A percentile compares a stretch with the other conserved stretches of the same genome.
These are phyloP conservation scores for Rhodotorula kratochvilovae DNA, from an alignment of 768 basidiomycete genomes.

Conservation along the genomic window DNA sequence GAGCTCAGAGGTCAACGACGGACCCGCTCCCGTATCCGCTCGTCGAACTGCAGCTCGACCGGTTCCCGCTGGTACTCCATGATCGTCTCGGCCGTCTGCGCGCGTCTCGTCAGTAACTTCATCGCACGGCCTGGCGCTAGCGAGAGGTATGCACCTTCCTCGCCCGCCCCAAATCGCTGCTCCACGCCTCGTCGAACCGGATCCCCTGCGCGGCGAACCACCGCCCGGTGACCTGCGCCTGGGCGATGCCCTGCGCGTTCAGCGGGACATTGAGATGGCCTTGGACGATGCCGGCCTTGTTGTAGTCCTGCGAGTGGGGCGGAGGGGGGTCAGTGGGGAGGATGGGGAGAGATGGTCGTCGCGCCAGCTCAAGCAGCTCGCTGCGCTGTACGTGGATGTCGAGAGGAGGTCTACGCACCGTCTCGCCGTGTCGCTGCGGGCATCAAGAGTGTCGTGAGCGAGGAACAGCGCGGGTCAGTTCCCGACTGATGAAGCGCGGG, in stretches of 20 bases:
- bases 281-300: constrained; percentile 44
- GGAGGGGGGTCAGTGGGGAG: background rate
- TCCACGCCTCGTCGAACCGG: constrained; percentile 15
- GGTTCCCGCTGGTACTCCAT: background rate
- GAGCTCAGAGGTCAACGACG: background rate
- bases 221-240: constrained; percentile 40
- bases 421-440: background rate
- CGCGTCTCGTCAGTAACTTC: background rate
- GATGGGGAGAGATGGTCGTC: background rate
- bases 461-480: background rate
- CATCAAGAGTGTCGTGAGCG: background rate
- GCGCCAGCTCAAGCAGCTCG: too few relatives aligned
- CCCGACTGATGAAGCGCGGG: background rate
- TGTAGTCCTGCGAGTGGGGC: constrained; percentile 9
- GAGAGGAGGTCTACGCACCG: background rate
- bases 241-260: constrained; percentile 43
- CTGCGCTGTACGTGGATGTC: too few relatives aligned
- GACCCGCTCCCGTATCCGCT: constrained; percentile 36
- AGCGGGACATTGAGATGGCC: constrained; percentile 46
- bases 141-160: constrained; percentile 2
- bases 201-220: constrained; percentile 1
- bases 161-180: constrained; percentile 28
- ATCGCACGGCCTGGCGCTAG: background rate
- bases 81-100: constrained; percentile 31
- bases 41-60: constrained; percentile 7